These are phyloP conservation scores for Eucalyptus sp. DNA, from an alignment of 345 rosid species.

Conservation along the genomic window DNA sequence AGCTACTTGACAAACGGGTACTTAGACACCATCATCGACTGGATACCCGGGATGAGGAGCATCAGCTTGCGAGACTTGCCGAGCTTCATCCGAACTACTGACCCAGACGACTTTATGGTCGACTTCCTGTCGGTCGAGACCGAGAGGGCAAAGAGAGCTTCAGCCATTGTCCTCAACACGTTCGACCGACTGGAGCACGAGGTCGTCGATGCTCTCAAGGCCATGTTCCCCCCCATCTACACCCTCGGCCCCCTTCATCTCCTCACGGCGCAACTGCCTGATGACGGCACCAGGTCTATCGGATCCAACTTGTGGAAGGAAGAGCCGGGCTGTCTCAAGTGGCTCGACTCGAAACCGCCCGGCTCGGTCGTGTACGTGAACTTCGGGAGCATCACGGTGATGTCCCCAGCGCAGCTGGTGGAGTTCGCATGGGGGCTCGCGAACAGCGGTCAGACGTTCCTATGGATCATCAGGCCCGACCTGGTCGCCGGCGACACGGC, in stretches of 20 bases:
- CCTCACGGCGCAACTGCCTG: background rate
- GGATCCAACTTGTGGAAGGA: constrained; percentile 13
- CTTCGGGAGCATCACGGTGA: constrained; percentile 2
- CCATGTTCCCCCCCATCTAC: background rate
- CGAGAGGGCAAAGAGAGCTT: background rate
- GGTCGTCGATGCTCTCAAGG: background rate
- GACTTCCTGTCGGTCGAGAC: background rate
- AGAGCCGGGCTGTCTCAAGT: constrained; percentile 2
- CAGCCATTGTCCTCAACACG: background rate
- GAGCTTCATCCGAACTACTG: background rate
- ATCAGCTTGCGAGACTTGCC: background rate
- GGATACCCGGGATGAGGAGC: background rate
- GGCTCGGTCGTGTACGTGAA: background rate
- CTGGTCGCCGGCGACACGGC: background rate
- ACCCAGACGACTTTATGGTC: background rate
- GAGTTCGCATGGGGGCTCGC: constrained; percentile 11
- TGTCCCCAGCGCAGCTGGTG: constrained; percentile 6
- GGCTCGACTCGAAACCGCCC: constrained; percentile 8
- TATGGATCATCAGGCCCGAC: background rate
- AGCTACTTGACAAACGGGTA: background rate
- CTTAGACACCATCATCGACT: background rate
- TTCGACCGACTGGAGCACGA: background rate
- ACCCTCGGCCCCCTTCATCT: background rate
- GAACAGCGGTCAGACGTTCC: background rate
- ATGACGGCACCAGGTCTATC: background rate